phyloP scores from a whole-genome alignment of 148 eudicot species.

The Nepenthes mirabilis region DNA sequence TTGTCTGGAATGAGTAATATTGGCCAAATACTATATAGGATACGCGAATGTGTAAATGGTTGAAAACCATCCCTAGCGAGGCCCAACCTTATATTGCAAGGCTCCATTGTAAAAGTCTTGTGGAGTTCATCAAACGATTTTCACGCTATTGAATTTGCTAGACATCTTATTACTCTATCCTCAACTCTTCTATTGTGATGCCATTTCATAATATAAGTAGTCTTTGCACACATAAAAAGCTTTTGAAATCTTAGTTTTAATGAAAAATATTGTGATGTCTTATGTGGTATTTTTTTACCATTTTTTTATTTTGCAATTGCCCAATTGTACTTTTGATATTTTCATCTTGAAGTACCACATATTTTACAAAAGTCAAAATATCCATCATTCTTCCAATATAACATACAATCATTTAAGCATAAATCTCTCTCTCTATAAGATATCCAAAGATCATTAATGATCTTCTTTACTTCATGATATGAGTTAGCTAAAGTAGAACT shows the following conservation, averaged over 20 bases:
- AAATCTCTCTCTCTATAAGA: neutral
- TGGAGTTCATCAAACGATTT: too few relatives aligned
- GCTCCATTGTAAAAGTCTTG: too few relatives aligned
- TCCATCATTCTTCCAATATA: neutral
- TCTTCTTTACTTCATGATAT: neutral
- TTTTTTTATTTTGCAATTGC: too few relatives aligned
- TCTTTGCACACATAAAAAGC: neutral
- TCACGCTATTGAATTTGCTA: neutral
- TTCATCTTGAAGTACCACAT: conserved; percentile 12
- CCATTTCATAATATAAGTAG: neutral
- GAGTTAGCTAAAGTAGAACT: neutral
- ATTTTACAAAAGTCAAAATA: neutral
- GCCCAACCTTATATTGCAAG: neutral
- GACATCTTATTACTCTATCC: neutral
- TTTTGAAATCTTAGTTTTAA: too few relatives aligned
- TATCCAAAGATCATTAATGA: neutral
- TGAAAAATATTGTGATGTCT: too few relatives aligned
- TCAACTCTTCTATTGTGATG: neutral
- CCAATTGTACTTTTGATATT: neutral
- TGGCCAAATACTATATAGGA: neutral
- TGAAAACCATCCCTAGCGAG: neutral
- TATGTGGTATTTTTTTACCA: too few relatives aligned
- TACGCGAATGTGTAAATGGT: neutral
- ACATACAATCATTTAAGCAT: neutral
- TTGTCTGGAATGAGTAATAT: neutral